These are phyloP conservation scores for Tylopilus felleus DNA, from an alignment of 768 basidiomycete genomes.

Conservation along the genomic window DNA sequence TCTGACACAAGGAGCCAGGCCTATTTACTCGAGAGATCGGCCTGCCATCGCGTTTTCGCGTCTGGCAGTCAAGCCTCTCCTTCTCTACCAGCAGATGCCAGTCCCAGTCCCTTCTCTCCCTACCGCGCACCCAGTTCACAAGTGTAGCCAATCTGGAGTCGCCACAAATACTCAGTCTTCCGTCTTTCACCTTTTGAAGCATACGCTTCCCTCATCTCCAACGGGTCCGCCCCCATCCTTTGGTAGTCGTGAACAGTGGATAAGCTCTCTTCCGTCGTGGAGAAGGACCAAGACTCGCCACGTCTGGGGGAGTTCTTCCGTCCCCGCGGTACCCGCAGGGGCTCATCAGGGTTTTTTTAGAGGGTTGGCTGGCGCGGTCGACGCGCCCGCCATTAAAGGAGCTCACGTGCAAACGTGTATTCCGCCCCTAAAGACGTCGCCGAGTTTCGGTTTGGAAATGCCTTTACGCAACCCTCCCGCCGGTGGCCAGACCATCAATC, in stretches of 20 bases:
- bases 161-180: slow-evolving; percentile 35
- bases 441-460: slow-evolving; percentile 14
- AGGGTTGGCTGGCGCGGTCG: slow-evolving; percentile 75
- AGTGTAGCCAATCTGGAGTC: slow-evolving; percentile 48
- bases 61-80: slow-evolving; percentile 40
- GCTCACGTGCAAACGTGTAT: slow-evolving; percentile 77
- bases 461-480: slow-evolving; percentile 20
- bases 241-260: slow-evolving; percentile 70
- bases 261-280: slow-evolving; percentile 67
- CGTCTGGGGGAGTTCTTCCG: slow-evolving; percentile 57
- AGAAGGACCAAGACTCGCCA: slow-evolving; percentile 63
- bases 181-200: slow-evolving; percentile 52
- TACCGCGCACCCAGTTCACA: slow-evolving; percentile 63
- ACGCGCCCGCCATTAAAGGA: slow-evolving; percentile 85
- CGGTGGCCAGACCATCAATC: slow-evolving; percentile 25
- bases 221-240: slow-evolving; percentile 62
- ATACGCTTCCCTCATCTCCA: slow-evolving; percentile 57
- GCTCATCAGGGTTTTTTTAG: slow-evolving; percentile 57
- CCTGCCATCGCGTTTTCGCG: slow-evolving; percentile 44
- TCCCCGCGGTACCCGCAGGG: slow-evolving; percentile 4
- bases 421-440: slow-evolving; percentile 57
- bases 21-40: slow-evolving; percentile 40
- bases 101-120: slow-evolving; percentile 72
- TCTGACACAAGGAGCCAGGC: slow-evolving; percentile 38
- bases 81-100: slow-evolving; percentile 68